Evolutionary conservation across 495 filamentous ascomycete genomes (phyloP).

Genomic region (Trichodelitschia bisporula): DNA sequence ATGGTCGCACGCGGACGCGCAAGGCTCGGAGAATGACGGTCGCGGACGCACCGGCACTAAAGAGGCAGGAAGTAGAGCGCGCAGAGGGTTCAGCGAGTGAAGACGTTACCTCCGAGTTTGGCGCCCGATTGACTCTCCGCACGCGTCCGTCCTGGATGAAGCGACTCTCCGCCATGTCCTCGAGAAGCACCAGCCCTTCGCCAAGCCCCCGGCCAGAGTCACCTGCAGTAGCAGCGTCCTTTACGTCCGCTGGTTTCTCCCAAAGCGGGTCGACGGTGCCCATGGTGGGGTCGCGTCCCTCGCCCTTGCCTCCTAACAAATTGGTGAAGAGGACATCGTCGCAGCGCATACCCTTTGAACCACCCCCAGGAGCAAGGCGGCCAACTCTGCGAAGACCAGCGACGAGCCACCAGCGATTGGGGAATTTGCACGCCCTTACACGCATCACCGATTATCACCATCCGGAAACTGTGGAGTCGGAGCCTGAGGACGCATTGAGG

Average conservation of each 20-base stretch:
- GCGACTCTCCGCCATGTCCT: slow-evolving; percentile 45
- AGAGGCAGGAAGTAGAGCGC: no score
- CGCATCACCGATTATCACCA: no score
- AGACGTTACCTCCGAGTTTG: slow-evolving; percentile 11
- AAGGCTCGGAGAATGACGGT: no score
- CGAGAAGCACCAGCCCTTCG: slow-evolving; percentile 39
- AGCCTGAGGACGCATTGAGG: no score
- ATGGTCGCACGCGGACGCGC: no score
- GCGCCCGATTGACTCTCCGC: slow-evolving; percentile 23
- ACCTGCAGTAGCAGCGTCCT: slow-evolving; percentile 43
- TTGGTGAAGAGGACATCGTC: slow-evolving; percentile 65
- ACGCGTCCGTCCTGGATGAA: slow-evolving; percentile 50
- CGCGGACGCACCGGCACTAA: no score
- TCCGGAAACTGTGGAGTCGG: no score
- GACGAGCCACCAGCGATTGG: slow-evolving; percentile 68
- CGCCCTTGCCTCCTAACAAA: slow-evolving; percentile 49
- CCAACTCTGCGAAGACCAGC: slow-evolving; percentile 48
- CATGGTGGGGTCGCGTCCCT: slow-evolving; percentile 22
- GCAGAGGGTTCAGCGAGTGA: no score
- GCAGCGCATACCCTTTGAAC: slow-evolving; percentile 18
- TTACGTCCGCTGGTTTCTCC: slow-evolving; percentile 30
- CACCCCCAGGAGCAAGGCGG: slow-evolving; percentile 25
- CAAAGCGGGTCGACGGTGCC: slow-evolving; percentile 35
- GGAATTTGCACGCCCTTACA: no score
- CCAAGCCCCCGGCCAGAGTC: slow-evolving; percentile 43